Evolutionary conservation across 805 yeast species (phyloP), one percentile per base, ranked within the genome.

Genomic region (Kuraishia molischiana): DNA sequence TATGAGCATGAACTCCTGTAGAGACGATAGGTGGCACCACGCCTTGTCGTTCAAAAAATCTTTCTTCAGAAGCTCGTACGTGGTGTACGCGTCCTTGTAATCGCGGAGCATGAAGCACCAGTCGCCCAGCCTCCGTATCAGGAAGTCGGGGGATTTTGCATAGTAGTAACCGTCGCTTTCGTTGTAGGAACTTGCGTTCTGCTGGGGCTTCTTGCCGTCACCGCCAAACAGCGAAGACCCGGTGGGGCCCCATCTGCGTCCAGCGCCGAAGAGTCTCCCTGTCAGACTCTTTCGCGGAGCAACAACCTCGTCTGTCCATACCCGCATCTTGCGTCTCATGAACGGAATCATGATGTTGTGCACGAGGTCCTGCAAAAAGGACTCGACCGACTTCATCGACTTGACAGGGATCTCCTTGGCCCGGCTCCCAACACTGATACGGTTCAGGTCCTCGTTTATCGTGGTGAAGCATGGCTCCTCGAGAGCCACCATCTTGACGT

Each of bases 61-160:
- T 49, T 82, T 80, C 42, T 80, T 79, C 29, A 86, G 67, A 36
- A 85, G 54, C 42, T 90, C 97, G 54, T 90, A 90, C 1, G 86
- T 82, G 1, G 83, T 66, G 50, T 82, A 80, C 3, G 97, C 92
- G 41, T 75, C 77, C 53, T 79, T 79, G 65, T 82, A 90, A 61
- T 92, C 96, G 28, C 87, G 73, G n/a, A 89, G 59, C 77, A 92
- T 85, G 50, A 90, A 77, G 5, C 87, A 77, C 85, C 95, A 85
- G 55, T 92, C 98, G 0, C 95, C 97, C 20, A 90, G 62, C 51
- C 83, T 81, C 36, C 97, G 66, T 20, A 87, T 67, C 32, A 74
- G 67, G 52, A 85, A 82, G 48, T 86, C 96, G 1, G 79, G 69
- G 0, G 86, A 65, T 2, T 72, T 64, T 9, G 75, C 72, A 32